phyloP scores from a whole-genome alignment of 164 flowering plant species.

The Sextonia rubra region DNA sequence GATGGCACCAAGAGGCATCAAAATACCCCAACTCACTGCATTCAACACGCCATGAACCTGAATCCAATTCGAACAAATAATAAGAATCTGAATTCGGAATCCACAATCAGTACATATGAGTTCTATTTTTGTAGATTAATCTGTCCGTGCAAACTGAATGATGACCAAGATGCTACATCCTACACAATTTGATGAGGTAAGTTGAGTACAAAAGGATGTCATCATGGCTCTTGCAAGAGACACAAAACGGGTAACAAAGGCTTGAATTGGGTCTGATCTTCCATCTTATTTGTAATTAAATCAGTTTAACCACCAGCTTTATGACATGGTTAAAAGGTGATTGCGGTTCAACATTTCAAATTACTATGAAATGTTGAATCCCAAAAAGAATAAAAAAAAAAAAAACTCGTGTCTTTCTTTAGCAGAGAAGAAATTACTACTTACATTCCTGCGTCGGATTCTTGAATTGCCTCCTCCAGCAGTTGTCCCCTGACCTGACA shows the following conservation, averaged over 20 bases:
- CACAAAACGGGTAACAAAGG: too few relatives aligned
- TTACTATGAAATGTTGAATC: not conserved
- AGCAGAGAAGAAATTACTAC: constrained; percentile 6
- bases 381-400: not conserved
- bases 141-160: not conserved
- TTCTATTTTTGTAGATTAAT: not conserved
- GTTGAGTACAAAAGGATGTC: too few relatives aligned
- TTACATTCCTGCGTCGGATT: constrained; percentile 34
- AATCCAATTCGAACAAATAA: not conserved
- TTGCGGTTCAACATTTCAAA: not conserved
- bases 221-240: too few relatives aligned
- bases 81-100: not conserved
- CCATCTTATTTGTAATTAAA: not conserved
- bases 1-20: constrained; percentile 81
- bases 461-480: constrained; percentile 23
- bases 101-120: too few relatives aligned
- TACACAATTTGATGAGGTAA: too few relatives aligned
- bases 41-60: constrained; percentile 84
- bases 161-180: not conserved
- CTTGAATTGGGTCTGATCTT: not conserved
- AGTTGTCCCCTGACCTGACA: not conserved
- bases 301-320: not conserved
- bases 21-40: constrained; percentile 72
- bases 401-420: not conserved
- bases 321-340: not conserved